Evolutionary conservation across 495 filamentous ascomycete species (phyloP).

Genomic region (Lophium mytilinum): DNA sequence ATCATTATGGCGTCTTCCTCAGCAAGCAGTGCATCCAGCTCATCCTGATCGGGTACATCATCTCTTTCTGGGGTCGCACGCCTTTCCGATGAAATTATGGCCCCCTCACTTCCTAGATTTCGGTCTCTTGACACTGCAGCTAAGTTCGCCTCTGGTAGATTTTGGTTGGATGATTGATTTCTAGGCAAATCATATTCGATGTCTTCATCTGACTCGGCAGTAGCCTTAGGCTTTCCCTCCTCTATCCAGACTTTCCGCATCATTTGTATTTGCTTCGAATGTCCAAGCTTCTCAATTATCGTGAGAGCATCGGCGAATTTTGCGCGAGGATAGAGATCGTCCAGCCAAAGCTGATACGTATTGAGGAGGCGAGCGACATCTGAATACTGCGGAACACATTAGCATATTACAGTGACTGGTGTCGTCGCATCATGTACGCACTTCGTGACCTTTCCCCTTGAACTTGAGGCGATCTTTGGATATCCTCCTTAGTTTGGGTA

Average conservation of each 20-base stretch:
- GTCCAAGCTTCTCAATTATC: constrained; percentile 91
- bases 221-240: constrained; percentile 46
- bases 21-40: not conserved
- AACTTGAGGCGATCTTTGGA: constrained; percentile 66
- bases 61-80: not conserved
- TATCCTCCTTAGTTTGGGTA: constrained; percentile 69
- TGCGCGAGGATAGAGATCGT: constrained; percentile 89
- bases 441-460: constrained; percentile 92
- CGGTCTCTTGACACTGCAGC: too few species aligned
- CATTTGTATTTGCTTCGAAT: constrained; percentile 63
- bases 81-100: too few species aligned
- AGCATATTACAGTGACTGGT: not conserved
- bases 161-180: not conserved
- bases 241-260: constrained; percentile 83
- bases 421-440: constrained; percentile 28
- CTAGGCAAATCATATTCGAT: not conserved
- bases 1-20: constrained; percentile 15
- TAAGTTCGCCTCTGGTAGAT: not conserved
- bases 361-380: constrained; percentile 76
- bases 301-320: constrained; percentile 83
- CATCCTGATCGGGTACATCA: not conserved
- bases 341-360: constrained; percentile 94
- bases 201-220: constrained; percentile 5
- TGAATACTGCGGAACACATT: constrained; percentile 52
- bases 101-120: too few species aligned